Evolutionary conservation across 768 basidiomycete species (phyloP).

Genomic region (Termitomyces sp.): DNA sequence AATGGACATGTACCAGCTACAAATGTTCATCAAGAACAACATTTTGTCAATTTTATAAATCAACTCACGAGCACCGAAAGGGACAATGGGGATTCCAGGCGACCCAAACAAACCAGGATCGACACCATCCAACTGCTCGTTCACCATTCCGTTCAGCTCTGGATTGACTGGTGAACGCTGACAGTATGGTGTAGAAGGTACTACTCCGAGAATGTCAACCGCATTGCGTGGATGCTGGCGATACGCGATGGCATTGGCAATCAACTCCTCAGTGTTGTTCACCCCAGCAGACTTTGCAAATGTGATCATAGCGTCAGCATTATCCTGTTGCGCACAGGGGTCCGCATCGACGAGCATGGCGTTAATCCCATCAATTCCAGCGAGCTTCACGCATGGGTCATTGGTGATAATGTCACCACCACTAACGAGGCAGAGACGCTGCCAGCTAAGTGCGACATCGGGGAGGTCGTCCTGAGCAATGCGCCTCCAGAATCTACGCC

Average conservation of each 20-base stretch:
- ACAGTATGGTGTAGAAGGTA: slow-evolving; percentile 47
- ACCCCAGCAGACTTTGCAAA: slow-evolving; percentile 44
- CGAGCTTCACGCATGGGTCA: slow-evolving; percentile 39
- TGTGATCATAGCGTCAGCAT: slow-evolving; percentile 47
- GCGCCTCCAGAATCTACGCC: slow-evolving; percentile 15
- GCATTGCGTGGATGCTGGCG: slow-evolving; percentile 41
- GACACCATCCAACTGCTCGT: slow-evolving; percentile 39
- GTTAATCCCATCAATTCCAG: slow-evolving; percentile 35
- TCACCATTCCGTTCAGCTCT: slow-evolving; percentile 37
- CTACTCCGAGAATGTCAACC: slow-evolving; percentile 36
- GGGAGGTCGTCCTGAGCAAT: slow-evolving; percentile 31
- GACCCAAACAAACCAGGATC: slow-evolving; percentile 41
- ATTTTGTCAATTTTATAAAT: neutral
- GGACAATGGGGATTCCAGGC: slow-evolving; percentile 32
- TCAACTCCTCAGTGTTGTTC: slow-evolving; percentile 34
- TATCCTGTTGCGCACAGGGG: slow-evolving; percentile 46
- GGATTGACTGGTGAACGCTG: slow-evolving; percentile 33
- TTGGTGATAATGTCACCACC: slow-evolving; percentile 14
- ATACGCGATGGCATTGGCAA: slow-evolving; percentile 39
- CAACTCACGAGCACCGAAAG: slow-evolving; percentile 42
- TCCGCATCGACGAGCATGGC: slow-evolving; percentile 42
- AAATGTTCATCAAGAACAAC: no score
- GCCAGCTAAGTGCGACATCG: slow-evolving; percentile 38
- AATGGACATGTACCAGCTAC: no score
- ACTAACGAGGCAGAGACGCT: slow-evolving; percentile 8